Evolutionary conservation across 768 basidiomycete species (phyloP), one percentile per base, ranked within the genome.

Genomic region (Mycena maculata): DNA sequence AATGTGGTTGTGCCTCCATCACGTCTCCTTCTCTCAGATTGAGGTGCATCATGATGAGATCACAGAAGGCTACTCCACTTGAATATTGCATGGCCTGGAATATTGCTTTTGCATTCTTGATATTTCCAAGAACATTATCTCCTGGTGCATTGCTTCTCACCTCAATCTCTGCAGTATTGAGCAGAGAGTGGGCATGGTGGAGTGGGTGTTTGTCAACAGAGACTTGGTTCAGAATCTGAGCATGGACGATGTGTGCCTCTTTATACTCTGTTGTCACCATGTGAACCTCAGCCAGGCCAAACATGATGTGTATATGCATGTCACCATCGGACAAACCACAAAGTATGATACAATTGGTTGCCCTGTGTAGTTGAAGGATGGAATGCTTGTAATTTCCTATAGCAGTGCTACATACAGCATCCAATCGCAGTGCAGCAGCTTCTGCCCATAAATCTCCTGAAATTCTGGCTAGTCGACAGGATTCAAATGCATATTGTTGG

Each of bases 271-370:
- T 38, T 28, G 48, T 60, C 7, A 11, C 2, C 22, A 20, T 20
- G 31, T 60, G 58, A 12, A 49, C 25, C 47, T 60, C 58, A 0
- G 47, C 47, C 27, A 36, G 58, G 16, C 4, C 12, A 13, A n/a
- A 49, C 33, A 60, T 49, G 1, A 60, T 22, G 9, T 33, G n/a
- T 20, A 1, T 10, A 4, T 49, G 47, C 47, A 38, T 15, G 6
- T 20, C 22, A 9, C 47, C 47, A 10, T 36, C 58, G 39, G 47
- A 48, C 16, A 60, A 5, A 60, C 58, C 58, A 39, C 47, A 60
- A 12, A 60, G 47, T 0, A 15, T 36, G 0, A 60, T 45, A 5
- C 48, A 36, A 25, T 49, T 23, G n/a, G 36, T 25, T 0, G 58
- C 58, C 36, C 47, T 16, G 4, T 27, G 13, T 22, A 31, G 18